A percentile compares a stretch with the other conserved stretches of the same genome.
Conservation (phyloP, 169 alveolate genomes). For the Cryptosporidium sp. region DNA sequence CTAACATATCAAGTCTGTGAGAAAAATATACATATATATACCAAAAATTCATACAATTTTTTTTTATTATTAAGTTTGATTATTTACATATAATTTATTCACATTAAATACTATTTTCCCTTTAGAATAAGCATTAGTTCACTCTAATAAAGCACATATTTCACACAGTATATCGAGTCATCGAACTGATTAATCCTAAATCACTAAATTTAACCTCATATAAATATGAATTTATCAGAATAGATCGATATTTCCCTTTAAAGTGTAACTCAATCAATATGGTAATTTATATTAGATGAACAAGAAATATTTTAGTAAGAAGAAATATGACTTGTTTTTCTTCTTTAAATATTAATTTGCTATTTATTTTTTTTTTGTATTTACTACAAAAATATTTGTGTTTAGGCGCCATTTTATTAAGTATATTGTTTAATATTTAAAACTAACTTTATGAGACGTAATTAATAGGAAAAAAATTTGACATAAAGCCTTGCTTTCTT, state of each 20-base stretch:
- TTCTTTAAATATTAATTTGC: background rate
- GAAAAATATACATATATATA: background rate
- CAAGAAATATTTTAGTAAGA: background rate
- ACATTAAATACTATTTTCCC: background rate
- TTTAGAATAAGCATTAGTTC: background rate
- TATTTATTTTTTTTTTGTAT: no score
- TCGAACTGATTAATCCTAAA: background rate
- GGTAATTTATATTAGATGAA: background rate
- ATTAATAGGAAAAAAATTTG: background rate
- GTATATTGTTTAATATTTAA: background rate
- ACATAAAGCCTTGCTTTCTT: background rate
- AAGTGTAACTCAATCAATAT: background rate
- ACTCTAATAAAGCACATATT: slow-evolving; percentile 4
- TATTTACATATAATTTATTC: slow-evolving; percentile 6
- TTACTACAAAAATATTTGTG: background rate
- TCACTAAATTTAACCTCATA: no score
- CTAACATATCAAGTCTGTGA: background rate
- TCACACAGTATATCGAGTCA: background rate
- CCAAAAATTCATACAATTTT: background rate
- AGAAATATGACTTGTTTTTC: background rate
- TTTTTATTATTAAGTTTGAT: background rate
- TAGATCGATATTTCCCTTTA: background rate
- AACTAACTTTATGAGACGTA: background rate
- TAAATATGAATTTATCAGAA: background rate
- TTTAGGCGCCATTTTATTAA: background rate